These are phyloP conservation scores for baker's yeast (Saccharomyces cerevisiae) DNA, from an alignment of 805 yeast genomes.

Conservation along the genomic window DNA sequence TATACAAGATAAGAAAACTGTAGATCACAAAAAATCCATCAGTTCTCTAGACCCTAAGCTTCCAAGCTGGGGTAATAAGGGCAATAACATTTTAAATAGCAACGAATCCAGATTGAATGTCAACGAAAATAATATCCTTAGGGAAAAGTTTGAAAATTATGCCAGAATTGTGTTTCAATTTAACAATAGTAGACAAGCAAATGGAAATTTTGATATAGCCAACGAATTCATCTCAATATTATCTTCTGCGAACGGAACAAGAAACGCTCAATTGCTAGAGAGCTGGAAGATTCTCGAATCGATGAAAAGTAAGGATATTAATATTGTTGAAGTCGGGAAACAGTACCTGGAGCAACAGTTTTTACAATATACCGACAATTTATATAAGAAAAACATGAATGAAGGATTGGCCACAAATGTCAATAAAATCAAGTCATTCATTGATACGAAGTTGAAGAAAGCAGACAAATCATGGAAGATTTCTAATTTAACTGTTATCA, in stretches of 20 bases:
- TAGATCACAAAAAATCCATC: constrained; percentile 7
- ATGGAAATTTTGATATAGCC: constrained; percentile 47
- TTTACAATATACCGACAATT: constrained; percentile 58
- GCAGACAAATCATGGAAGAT: constrained; percentile 42
- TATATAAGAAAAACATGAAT: constrained; percentile 44
- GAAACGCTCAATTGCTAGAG: constrained; percentile 64
- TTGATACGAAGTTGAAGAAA: constrained; percentile 39
- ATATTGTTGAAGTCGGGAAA: constrained; percentile 48
- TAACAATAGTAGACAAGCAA: constrained; percentile 57
- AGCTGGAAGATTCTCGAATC: constrained; percentile 58
- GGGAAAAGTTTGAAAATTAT: constrained; percentile 60
- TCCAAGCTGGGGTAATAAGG: constrained; percentile 27
- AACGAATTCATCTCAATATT: constrained; percentile 54
- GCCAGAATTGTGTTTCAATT: constrained; percentile 64
- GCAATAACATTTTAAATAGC: constrained; percentile 21
- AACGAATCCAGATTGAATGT: constrained; percentile 33
- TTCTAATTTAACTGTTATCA: constrained; percentile 54
- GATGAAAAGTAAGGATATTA: constrained; percentile 27
- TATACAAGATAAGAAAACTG: constrained; percentile 17
- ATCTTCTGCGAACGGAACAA: constrained; percentile 42
- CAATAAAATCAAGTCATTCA: constrained; percentile 60
- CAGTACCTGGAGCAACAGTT: constrained; percentile 68
- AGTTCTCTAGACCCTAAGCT: constrained; percentile 12
- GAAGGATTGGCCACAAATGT: constrained; percentile 67
- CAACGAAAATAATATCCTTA: constrained; percentile 34